Base-by-base conservation (phyloP, 2,329 filamentous ascomycete genomes). In the Cercospora sp. region DNA sequence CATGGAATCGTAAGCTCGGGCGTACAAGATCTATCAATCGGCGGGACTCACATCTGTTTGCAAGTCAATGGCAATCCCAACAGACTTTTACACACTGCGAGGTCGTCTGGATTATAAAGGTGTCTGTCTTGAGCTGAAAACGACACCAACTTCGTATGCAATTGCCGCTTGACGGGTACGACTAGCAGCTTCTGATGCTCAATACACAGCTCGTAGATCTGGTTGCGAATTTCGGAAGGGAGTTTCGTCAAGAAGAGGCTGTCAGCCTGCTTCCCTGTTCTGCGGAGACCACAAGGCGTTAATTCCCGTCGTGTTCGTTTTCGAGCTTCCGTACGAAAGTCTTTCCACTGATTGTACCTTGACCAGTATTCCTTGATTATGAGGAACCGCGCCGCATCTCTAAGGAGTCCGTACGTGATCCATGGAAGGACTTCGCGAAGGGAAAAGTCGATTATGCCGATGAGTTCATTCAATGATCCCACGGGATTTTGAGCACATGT, bases 201-300 rank as follows among this genome's bases (percentile, higher is more conserved):
- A 18, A 48, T 20, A n/a, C 40, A 63, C 7, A 48, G 12, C 40
- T 63, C 60, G 18, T 51, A 63, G 23, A 63, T 51, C 1, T 31
- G 60, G 53, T 28, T 63, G 36, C 60, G 60, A 4, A 63, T 26
- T 23, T 63, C 60, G 23, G 60, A 40, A 31, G 60, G 60, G 9
- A 63, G 42, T n/a, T 20, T 53, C 7, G 23, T 48, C 40, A 63
- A 23, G 60, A 63, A 63, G 12, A 26, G 26, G 60, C 60, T 28
- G 10, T 53, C 40, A 18, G 9, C 9, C 13, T 33, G 42, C 5
- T 28, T 13, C 18, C 5, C 55, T 31, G 42, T n/a, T 33, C 31
- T 53, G 20, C 42, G 42, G 2, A n/a, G 18, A 5, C 60, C 60
- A 16, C 12, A 6, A 30, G 13, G n/a, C 16, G 42, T 63, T 23